These are phyloP conservation scores for Umbelopsis vinacea DNA, from an alignment of 192 early-diverging fungal species.

Conservation along the genomic window DNA sequence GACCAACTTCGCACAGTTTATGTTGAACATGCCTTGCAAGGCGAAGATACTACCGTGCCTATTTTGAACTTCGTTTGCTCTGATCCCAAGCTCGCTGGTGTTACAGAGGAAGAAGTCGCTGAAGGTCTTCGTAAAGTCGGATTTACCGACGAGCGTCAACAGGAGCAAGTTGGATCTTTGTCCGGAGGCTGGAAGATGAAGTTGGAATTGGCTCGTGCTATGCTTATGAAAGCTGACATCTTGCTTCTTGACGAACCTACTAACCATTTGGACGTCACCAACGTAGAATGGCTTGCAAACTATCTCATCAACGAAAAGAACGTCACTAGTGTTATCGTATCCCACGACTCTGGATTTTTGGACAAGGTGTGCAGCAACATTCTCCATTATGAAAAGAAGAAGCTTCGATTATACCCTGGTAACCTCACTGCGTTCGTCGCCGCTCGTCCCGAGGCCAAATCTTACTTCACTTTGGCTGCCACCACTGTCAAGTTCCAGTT, in stretches of 20 bases:
- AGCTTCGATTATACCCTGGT: slow-evolving; percentile 79
- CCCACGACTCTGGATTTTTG: slow-evolving; percentile 82
- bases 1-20: slow-evolving; percentile 74
- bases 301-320: slow-evolving; percentile 68
- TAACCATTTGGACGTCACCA: slow-evolving; percentile 81
- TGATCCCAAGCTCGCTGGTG: slow-evolving; percentile 51
- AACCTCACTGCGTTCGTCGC: slow-evolving; percentile 81
- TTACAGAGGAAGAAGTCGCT: slow-evolving; percentile 47
- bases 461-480: slow-evolving; percentile 74
- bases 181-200: slow-evolving; percentile 93
- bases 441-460: slow-evolving; percentile 71
- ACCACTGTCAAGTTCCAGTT: slow-evolving; percentile 73
- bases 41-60: slow-evolving; percentile 62
- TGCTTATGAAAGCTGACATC: slow-evolving; percentile 85
- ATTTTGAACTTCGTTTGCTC: slow-evolving; percentile 66
- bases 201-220: slow-evolving; percentile 79
- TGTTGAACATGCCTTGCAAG: slow-evolving; percentile 76
- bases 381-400: slow-evolving; percentile 76
- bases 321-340: slow-evolving; percentile 76
- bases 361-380: slow-evolving; percentile 84
- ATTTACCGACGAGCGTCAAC: slow-evolving; percentile 64
- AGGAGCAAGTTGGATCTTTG: slow-evolving; percentile 63
- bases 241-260: slow-evolving; percentile 94
- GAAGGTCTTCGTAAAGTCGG: slow-evolving; percentile 61
- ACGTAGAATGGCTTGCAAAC: slow-evolving; percentile 78